A percentile compares a stretch with the other conserved stretches of the same genome.
phyloP scores from a whole-genome alignment of 257 asterid genomes.

The Agastache rugosa region DNA sequence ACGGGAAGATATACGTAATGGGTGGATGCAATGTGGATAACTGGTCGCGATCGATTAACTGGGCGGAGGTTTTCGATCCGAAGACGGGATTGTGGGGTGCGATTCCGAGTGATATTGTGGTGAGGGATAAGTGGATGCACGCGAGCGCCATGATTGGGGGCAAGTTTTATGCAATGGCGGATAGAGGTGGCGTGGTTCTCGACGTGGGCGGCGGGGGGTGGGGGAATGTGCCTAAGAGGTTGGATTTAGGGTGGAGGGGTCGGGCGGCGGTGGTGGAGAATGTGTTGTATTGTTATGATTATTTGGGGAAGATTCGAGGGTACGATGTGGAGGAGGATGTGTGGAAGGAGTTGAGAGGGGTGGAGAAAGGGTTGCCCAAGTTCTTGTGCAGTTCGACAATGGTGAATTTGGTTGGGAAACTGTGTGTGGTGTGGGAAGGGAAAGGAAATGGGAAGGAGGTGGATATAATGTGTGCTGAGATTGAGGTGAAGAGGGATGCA shows the following conservation, averaged over 20 bases:
- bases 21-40: constrained; percentile 93
- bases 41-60: constrained; percentile 72
- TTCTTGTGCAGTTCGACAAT: constrained; percentile 85
- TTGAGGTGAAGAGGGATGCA: constrained; percentile 63
- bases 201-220: constrained; percentile 59
- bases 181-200: constrained; percentile 93
- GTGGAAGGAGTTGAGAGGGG: constrained; percentile 81
- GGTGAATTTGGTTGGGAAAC: constrained; percentile 76
- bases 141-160: constrained; percentile 73
- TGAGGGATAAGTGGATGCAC: constrained; percentile 96
- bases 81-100: constrained; percentile 54
- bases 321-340: constrained; percentile 65
- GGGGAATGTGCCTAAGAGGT: constrained; percentile 81
- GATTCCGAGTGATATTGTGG: constrained; percentile 71
- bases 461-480: constrained; percentile 80
- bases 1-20: constrained; percentile 69
- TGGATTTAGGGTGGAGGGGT: constrained; percentile 86
- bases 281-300: constrained; percentile 81
- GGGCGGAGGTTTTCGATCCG: constrained; percentile 89
- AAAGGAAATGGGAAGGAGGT: constrained; percentile 68
- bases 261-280: constrained; percentile 72
- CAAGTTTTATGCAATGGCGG: constrained; percentile 82
- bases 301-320: constrained; percentile 84
- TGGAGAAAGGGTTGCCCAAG: constrained; percentile 78
- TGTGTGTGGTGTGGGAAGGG: constrained; percentile 95